Conservation (phyloP, 306 rosid genomes). For the Prunus kanzakura region DNA sequence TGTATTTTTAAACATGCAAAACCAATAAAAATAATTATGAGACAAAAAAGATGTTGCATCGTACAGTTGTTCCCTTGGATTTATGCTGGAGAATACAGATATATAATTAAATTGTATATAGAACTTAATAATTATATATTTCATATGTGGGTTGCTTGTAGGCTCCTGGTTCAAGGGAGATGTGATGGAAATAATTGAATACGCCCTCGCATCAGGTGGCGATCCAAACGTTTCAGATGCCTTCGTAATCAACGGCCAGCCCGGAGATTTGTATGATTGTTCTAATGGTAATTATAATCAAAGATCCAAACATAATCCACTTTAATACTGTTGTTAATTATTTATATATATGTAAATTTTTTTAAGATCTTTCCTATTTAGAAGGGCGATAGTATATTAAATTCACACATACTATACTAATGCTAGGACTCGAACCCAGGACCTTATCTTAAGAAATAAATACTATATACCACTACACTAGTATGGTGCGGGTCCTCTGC, state of each 20-base stretch:
- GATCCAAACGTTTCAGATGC: slow-evolving; percentile 33
- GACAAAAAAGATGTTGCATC: background rate
- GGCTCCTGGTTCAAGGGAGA: slow-evolving; percentile 27
- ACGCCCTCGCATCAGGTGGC: slow-evolving; percentile 15
- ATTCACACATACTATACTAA: fast-evolving
- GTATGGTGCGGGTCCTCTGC: too few species aligned
- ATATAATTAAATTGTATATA: background rate
- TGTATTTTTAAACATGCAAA: background rate
- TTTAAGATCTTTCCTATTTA: too few species aligned
- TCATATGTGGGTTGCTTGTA: background rate
- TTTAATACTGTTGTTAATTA: background rate
- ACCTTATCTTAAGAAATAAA: fast-evolving
- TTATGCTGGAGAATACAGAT: background rate
- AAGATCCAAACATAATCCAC: background rate
- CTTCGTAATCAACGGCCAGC: slow-evolving; percentile 31
- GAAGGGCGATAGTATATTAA: too few species aligned
- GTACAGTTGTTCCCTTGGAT: background rate
- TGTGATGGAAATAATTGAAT: slow-evolving; percentile 15
- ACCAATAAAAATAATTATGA: background rate
- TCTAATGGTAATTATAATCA: slow-evolving; percentile 5
- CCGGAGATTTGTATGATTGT: slow-evolving; percentile 22
- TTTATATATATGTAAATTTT: background rate
- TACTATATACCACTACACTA: too few species aligned
- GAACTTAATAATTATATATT: background rate
- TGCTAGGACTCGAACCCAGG: fast-evolving